Base-by-base conservation (phyloP, 163 green algal genomes). In the Trebouxia gelatinosa region DNA sequence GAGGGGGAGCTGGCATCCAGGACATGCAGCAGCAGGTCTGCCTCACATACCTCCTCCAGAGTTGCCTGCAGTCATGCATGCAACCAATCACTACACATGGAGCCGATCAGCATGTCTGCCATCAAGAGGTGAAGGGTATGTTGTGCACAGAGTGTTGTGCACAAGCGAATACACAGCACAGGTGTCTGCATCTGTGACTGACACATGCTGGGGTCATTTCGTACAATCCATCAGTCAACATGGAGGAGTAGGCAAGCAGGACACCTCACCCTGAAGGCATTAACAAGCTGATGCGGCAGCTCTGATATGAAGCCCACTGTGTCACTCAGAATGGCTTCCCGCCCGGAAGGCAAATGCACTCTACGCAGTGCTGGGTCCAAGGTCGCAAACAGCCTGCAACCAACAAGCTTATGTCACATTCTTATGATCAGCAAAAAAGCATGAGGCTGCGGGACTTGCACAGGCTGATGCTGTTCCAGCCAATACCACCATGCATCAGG, bases 291-390 rank as follows among this genome's bases (percentile, higher is more conserved):
- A 16, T 81, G 46, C 0, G 90, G 90, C 78, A 94, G 83, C 72
- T 93, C 85, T 16, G 74, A 84, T 78, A 94, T 94, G 87, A 94
- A 94, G 66, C 90, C 90, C 23, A 94, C 89, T 1, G 88, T 93
- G 81, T 93, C 88, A 11, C 38, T 80, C n/a, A 92, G 78, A 0
- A 93, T 68, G 19, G 57, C 80, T 4, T 82, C 70, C 0, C 82
- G 59, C 13, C 84, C 83, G 9, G 59, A 79, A 11, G 87, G 88
- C 50, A 92, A 84, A 68, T 76, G 66, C 37, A 85, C 75, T 1
- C 64, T 75, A 21, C 84, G 58, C 28, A 85, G 39, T 0, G 80
- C 81, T 3, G 89, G 84, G 77, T 93, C 89, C 81, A 94, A 80
- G 5, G 89, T 94, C 26, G 86, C 88, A 82, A 94, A 94, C 51